Evolutionary conservation across 176 grass and related monocot genomes (phyloP), one percentile per base, ranked within the genome.

Genomic region (Eleusine indica): DNA sequence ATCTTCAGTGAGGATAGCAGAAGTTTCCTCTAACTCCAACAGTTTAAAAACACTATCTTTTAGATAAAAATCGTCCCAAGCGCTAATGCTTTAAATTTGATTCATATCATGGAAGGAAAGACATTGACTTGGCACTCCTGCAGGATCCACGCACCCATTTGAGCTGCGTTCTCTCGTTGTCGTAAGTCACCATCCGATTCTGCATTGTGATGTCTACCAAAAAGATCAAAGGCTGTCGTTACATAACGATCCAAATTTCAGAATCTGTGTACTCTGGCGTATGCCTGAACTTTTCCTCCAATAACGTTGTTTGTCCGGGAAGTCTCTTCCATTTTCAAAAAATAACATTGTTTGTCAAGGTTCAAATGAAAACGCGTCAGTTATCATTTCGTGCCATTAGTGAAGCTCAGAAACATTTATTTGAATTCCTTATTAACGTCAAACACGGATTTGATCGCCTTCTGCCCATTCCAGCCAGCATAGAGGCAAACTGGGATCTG

Each of bases 101-200:
- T 66, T 75, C 77, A 85, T 82, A 75, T 94, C 90, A 97, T 71
- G 88, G 86, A 58, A 78, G 79, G 57, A 88, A 85, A 86, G 66
- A 83, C 85, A 68, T 40, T 71, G 93, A 91, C 85, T 94, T 95
- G 8, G 87, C 78, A 42, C 89, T 85, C 88, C 91, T 83, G 75
- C 96, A 99, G 53, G 89, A 61, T 35, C 87, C 87, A 21, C 87
- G 93, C 41, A 83, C 81, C 96, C 96, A 96, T 47, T 93, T 93
- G 1, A 99, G 86, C 67, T 92, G 91, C 1, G 57, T 79, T 66
- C 63, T 94, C 74, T 99, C 96, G 3, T 99, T 99, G 65, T 99
- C 96, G 75, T 99, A 99, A 19, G 94, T 89, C 65, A 99, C 86
- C 88, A 99, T 92, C 72, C 90, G 87, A 84, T 99, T 91, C 91